Conservation (phyloP, 2,329 filamentous ascomycete genomes). For the Dactylellina leptospora region DNA sequence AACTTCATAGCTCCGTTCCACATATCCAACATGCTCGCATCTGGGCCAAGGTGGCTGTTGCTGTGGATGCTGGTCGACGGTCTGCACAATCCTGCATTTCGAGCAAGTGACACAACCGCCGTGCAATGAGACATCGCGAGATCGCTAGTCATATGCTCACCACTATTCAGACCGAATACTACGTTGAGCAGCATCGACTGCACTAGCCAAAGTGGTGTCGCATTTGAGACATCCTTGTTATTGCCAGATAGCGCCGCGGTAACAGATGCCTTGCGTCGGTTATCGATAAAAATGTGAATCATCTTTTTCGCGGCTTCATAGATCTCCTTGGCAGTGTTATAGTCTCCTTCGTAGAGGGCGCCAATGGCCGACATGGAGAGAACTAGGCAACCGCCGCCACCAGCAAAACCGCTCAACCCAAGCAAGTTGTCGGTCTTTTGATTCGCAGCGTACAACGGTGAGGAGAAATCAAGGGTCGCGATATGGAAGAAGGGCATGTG, state of each 20-base stretch:
- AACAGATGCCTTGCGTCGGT: constrained; percentile 85
- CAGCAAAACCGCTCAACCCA: constrained; percentile 68
- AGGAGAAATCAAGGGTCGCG: constrained; percentile 88
- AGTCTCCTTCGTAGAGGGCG: constrained; percentile 86
- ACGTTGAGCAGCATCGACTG: constrained; percentile 97
- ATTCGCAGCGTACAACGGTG: constrained; percentile 71
- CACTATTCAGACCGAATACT: constrained; percentile 93
- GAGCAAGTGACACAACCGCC: constrained; percentile 86
- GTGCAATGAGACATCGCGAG: constrained; percentile 93
- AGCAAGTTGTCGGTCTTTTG: constrained; percentile 69
- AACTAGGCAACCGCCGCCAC: constrained; percentile 85
- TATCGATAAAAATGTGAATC: constrained; percentile 91
- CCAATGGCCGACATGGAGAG: constrained; percentile 88
- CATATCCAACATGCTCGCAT: constrained; percentile 61
- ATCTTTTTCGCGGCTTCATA: constrained; percentile 95
- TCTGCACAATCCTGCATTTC: constrained; percentile 80
- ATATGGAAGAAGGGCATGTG: constrained; percentile 95
- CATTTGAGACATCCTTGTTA: constrained; percentile 65
- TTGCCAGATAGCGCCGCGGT: constrained; percentile 67
- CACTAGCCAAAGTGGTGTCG: constrained; percentile 91
- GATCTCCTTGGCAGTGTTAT: constrained; percentile 78
- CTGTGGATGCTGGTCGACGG: constrained; percentile 60
- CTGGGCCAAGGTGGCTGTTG: constrained; percentile 59
- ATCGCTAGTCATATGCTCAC: constrained; percentile 87
- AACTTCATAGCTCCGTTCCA: constrained; percentile 58